Evolutionary conservation across 202 grass and related monocot species (phyloP), one percentile per base, ranked within the genome.

Genomic region (Setaria viridis): DNA sequence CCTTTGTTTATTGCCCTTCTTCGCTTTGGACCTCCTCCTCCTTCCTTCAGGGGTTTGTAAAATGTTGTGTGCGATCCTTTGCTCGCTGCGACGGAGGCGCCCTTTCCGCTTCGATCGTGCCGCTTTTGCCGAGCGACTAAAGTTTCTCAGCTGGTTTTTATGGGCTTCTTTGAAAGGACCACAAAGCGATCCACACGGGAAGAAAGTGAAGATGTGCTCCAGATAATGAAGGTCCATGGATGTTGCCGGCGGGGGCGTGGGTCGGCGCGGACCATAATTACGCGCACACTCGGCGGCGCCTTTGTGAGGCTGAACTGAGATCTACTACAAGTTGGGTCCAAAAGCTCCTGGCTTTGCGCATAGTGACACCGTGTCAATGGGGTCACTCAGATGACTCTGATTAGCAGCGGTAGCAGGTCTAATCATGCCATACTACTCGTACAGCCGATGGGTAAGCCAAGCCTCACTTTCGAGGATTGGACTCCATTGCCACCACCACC

Each of bases 261-360:
- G 82, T 85, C 86, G 89, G 86, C 82, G 86, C 82, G 8, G 70
- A 49, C 16, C 82, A 88, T 91, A 70, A 91, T 88, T 79, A 72
- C 66, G 14, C 78, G 86, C 89, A 82, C 77, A 71, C 72, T 35
- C 59, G 25, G 11, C 4, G 7, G 0, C 57, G 70, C 53, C 48
- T 41, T 82, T 72, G 72, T 25, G 47, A 82, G 77, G 78, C 82
- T 45, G n/a, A 80, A 70, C 62, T 15, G 60, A 11, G 62, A 35
- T 35, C 32, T 41, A 41, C 39, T 37, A 3, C 35, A 37, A 37
- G 30, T 4, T 35, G 29, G 11, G 62, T 35, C 13, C 12, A 35
- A 35, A 16, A 33, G 71, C 7, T 15, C 55, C 59, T 42, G 68
- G 55, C 62, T 65, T 77, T 81, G 80, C 70, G 80, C 81, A 49